These are phyloP conservation scores for Coccomyxa subellipsoidea DNA, from an alignment of 163 green algal species.

Conservation along the genomic window DNA sequence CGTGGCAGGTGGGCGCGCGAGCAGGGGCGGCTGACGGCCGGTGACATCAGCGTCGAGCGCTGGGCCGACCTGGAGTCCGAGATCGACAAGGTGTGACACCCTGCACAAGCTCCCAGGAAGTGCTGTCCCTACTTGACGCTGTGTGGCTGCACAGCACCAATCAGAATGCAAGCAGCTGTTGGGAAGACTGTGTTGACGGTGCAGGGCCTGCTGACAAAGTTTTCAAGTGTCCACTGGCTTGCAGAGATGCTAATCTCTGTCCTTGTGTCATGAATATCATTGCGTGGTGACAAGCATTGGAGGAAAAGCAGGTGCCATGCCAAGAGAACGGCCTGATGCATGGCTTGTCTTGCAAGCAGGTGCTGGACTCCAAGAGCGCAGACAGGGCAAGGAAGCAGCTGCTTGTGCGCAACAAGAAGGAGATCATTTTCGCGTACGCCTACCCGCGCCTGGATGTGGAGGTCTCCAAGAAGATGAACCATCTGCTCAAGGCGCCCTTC, in stretches of 20 bases:
- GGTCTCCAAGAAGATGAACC: conserved; percentile 99
- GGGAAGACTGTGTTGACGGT: too few relatives aligned
- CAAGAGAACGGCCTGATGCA: too few relatives aligned
- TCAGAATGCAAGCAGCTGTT: too few relatives aligned
- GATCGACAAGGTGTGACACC: conserved; percentile 49
- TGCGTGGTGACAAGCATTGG: too few relatives aligned
- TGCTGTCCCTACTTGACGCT: too few relatives aligned
- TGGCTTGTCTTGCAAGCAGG: not conserved
- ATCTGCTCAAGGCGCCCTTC: conserved; percentile 98
- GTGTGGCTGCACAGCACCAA: too few relatives aligned
- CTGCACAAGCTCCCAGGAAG: too few relatives aligned
- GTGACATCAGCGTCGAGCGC: conserved; percentile 44
- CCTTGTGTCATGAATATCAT: too few relatives aligned
- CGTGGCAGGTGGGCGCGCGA: conserved; percentile 25
- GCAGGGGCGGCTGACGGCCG: not conserved
- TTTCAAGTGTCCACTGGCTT: too few relatives aligned
- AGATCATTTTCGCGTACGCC: conserved; percentile 78
- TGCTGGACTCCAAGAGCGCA: not conserved
- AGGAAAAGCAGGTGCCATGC: too few relatives aligned
- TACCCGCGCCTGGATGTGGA: conserved; percentile 98
- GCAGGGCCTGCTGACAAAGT: too few relatives aligned
- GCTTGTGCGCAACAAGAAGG: conserved; percentile 45
- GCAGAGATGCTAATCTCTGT: too few relatives aligned
- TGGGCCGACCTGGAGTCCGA: conserved; percentile 63
- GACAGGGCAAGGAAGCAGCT: not conserved